Base-by-base conservation (phyloP, 2,329 filamentous ascomycete species). In the Aschersonia sp. region DNA sequence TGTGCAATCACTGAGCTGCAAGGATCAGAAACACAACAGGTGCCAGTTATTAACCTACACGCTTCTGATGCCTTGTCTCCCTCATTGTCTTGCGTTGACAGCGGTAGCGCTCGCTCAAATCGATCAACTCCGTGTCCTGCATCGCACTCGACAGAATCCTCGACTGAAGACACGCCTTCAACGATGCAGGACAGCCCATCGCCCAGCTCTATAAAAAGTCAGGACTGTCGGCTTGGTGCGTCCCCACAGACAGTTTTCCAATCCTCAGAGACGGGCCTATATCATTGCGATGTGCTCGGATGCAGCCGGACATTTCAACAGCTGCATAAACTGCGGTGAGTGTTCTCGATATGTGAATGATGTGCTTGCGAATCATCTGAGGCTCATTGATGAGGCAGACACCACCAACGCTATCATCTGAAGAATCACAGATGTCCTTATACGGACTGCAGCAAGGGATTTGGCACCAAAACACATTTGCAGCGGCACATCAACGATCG, bases 401-500 rank as follows among this genome's bases (percentile, higher is more conserved):
- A 80, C 49, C 77, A 80, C 56, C 75, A 74, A 53, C 69, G 77
- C 20, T 80, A 80, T 51, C 77, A 80, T 53, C 74, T 75, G 47
- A 73, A 75, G 51, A 74, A 75, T 44, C 77, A 80, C 57, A 75
- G 78, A 47, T 75, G 75, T 49, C 67, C 67, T 3, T 75, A 77
- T 49, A 57, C 65, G 0, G 65, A 64, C 29, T 80, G 77, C 53
- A 70, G 68, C 47, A 77, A 74, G 57, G 69, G 69, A 29, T 80
- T 80, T 50, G 77, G 77, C 47, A 80, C 77, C 28, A 78, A 78
- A 57, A 80, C 77, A 4, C 77, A 80, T 57, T 64, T 80, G 44
- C 74, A 78, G 55, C 74, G 77, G 7, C 77, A 80, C 54, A 72
- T 79, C 57, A 80, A 80, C 58, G 77, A 80, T 56, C 73, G 77